Conservation (phyloP, 2,329 filamentous ascomycete species). For the Sporothrix variecibatus region DNA sequence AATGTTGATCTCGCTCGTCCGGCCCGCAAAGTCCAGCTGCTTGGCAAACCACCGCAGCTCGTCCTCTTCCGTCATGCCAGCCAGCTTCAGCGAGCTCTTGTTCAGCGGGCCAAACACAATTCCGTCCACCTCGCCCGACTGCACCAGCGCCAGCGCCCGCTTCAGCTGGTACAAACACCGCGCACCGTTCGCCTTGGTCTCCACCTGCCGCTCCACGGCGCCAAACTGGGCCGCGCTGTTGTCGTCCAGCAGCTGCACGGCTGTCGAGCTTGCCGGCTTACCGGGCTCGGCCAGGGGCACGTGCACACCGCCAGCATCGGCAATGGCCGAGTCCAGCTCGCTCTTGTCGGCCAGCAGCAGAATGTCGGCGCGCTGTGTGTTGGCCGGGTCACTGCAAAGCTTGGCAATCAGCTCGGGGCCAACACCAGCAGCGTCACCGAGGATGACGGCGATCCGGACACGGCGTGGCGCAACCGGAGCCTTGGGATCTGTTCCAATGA, state of each 20-base stretch:
- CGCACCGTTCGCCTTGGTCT: not conserved
- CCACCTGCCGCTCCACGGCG: not conserved
- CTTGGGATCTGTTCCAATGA: not conserved
- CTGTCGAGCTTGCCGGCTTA: not conserved
- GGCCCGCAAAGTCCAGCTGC: not conserved
- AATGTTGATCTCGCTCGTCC: not conserved
- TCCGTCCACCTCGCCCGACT: not conserved
- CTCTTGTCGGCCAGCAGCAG: not conserved
- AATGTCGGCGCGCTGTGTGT: not conserved
- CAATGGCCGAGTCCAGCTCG: not conserved
- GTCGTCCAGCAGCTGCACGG: not conserved
- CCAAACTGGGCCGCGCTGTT: conserved; percentile 1
- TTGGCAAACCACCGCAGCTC: conserved; percentile 7
- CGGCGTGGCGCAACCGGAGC: not conserved
- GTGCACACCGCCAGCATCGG: not conserved
- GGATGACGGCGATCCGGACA: not conserved
- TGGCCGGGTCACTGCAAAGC: not conserved
- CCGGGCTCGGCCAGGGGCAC: not conserved
- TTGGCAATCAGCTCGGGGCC: not conserved
- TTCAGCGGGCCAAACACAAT: not conserved
- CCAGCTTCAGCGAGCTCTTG: not conserved
- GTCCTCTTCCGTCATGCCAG: conserved; percentile 4
- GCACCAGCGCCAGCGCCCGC: not conserved
- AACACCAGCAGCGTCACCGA: not conserved
- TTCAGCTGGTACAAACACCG: not conserved